Percentiles rank a stretch among this genome's conserved stretches.
Conservation (phyloP, 371 early-diverging fungal species). For the Rhizomucor pusillus region DNA sequence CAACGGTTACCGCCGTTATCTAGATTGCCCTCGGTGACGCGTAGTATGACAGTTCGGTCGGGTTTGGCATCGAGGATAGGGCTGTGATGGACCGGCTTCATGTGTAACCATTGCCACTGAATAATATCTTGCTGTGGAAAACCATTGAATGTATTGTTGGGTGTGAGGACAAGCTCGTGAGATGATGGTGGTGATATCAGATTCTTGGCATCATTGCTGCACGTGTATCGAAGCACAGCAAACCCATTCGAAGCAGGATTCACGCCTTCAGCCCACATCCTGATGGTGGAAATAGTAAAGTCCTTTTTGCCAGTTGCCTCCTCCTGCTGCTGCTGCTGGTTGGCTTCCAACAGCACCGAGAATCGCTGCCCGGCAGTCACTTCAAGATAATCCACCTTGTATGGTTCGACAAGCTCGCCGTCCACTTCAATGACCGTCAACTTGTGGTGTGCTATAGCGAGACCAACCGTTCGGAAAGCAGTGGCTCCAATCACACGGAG, state of each 20-base stretch:
- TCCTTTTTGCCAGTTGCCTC: too few species aligned
- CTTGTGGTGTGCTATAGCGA: conserved; percentile 37
- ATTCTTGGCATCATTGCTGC: neutral
- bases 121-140: neutral
- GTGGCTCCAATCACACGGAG: conserved; percentile 42
- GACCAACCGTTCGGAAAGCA: conserved; percentile 33
- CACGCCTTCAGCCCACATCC: conserved; percentile 27
- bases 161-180: too few species aligned
- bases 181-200: too few species aligned
- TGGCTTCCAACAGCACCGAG: conserved; percentile 24
- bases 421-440: conserved; percentile 45
- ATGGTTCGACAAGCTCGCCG: conserved; percentile 33
- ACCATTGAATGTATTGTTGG: too few species aligned
- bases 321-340: conserved; percentile 2
- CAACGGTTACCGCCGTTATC: conserved; percentile 16
- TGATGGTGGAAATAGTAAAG: conserved; percentile 23
- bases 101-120: neutral
- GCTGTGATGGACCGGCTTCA: neutral
- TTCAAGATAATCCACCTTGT: conserved; percentile 22
- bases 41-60: conserved; percentile 24
- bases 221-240: conserved; percentile 26
- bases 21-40: conserved; percentile 11
- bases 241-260: conserved; percentile 27
- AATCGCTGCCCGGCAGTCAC: conserved; percentile 44
- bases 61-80: neutral